Evolutionary conservation across 805 yeast genomes (phyloP), one percentile per base, ranked within the genome.

Genomic region (Candida montana): DNA sequence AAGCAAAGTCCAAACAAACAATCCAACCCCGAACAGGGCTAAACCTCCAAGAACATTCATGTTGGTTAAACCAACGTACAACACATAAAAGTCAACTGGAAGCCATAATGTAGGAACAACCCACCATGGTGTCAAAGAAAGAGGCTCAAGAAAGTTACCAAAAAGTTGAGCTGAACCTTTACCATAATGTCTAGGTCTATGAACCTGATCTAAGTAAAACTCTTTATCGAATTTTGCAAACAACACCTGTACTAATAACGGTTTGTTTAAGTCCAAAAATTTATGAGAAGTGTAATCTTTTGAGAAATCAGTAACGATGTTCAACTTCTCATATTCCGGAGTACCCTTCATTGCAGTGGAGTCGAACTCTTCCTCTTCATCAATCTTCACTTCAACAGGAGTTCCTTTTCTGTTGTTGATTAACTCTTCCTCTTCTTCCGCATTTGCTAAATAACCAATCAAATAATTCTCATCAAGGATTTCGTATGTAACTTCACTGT

Each of bases 151-250:
- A 63, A 91, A 85, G 64, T 90, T 89, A 37, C 99, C 99, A 63
- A 93, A 93, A 41, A 93, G 62, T 7, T 90, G 96, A 11, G 99
- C 99, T 3, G 96, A 87, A 10, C 96, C 97, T 60, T 89, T 81
- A 50, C 98, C 98, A 60, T 90, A 93, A 64, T 93, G 99, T 61
- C 99, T 81, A 40, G 99, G 99, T 65, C 97, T 80, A 64, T 93
- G 99, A 33, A 93, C 93, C 65, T 93, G 97, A 60, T 89, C 96
- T 58, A 93, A 71, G 63, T 93, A 93, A 57, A 93, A 91, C 33
- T 87, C 95, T 60, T 86, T 91, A 32, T 84, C 59, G 71, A 89
- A 93, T 28, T 75, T 72, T 32, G 89, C 79, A 46, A 75, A 71
- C 42, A 88, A 65, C 35, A 93, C 86, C 68, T 93, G 99, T 63